These are phyloP conservation scores for Septoria petroselini DNA, from an alignment of 2,329 filamentous ascomycete genomes.

Conservation along the genomic window DNA sequence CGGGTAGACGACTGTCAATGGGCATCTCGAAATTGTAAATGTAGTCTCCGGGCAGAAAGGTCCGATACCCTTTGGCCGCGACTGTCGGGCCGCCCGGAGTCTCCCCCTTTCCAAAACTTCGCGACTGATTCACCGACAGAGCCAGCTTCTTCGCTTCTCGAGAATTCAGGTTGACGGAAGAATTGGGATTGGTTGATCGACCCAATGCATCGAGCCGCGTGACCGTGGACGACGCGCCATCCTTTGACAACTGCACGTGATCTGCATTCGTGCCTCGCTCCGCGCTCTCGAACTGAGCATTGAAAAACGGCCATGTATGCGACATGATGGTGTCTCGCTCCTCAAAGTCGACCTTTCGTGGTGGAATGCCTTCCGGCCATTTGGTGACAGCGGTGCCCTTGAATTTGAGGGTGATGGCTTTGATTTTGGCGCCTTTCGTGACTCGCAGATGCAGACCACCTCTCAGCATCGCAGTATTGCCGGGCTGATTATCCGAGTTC, in stretches of 20 bases:
- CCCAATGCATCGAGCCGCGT: constrained; percentile 35
- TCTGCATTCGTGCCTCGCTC: constrained; percentile 62
- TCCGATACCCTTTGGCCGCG: constrained; percentile 76
- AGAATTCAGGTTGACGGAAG: constrained; percentile 43
- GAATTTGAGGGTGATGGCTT: constrained; percentile 83
- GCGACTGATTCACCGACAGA: constrained; percentile 73
- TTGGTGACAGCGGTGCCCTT: constrained; percentile 82
- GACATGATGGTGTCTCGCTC: constrained; percentile 84
- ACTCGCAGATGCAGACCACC: constrained; percentile 79
- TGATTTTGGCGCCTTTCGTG: constrained; percentile 88
- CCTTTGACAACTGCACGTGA: constrained; percentile 56
- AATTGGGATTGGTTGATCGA: constrained; percentile 39
- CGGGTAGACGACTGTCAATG: constrained; percentile 72
- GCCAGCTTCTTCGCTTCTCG: constrained; percentile 67
- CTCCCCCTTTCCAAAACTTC: constrained; percentile 82
- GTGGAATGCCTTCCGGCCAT: constrained; percentile 94
- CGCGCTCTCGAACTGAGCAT: constrained; percentile 63
- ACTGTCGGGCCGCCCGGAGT: constrained; percentile 55
- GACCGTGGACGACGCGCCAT: constrained; percentile 35
- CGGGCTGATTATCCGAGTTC: constrained; percentile 60
- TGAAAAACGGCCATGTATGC: constrained; percentile 90
- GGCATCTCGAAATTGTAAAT: constrained; percentile 77
- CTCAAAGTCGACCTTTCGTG: constrained; percentile 75
- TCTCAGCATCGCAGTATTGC: constrained; percentile 76
- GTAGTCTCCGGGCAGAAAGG: constrained; percentile 74